These are phyloP conservation scores for Penicillium macrosclerotiorum DNA, from an alignment of 495 filamentous ascomycete species.

Conservation along the genomic window DNA sequence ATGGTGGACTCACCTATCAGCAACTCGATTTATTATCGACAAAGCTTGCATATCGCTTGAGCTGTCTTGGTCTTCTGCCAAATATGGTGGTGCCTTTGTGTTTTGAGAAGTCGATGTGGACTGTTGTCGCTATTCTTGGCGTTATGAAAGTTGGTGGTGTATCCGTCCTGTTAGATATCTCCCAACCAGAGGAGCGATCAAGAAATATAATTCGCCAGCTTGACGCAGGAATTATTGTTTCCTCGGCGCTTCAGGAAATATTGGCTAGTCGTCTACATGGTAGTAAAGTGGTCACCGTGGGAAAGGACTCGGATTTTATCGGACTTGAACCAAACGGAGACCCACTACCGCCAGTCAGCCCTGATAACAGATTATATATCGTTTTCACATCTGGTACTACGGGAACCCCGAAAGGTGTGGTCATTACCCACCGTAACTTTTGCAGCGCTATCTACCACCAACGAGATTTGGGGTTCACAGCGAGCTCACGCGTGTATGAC, in stretches of 20 bases:
- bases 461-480: conserved; percentile 27
- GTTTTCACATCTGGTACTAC: conserved; percentile 81
- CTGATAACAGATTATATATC: conserved; percentile 10
- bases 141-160: conserved; percentile 38
- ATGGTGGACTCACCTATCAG: conserved; percentile 33
- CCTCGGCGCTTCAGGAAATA: not conserved
- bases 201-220: not conserved
- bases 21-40: conserved; percentile 37
- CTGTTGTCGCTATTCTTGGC: conserved; percentile 39
- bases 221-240: too few species aligned
- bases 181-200: conserved; percentile 6
- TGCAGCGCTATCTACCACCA: conserved; percentile 13
- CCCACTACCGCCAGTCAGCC: not conserved
- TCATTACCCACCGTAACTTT: conserved; percentile 69
- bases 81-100: conserved; percentile 10
- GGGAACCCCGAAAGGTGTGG: conserved; percentile 74
- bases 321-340: not conserved
- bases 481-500: conserved; percentile 12
- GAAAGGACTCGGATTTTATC: not conserved
- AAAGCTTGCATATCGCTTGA: conserved; percentile 16
- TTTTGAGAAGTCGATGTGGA: conserved; percentile 48
- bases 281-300: not conserved
- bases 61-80: conserved; percentile 28
- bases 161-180: conserved; percentile 1
- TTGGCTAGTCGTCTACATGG: too few species aligned